phyloP scores from a whole-genome alignment of 2,329 filamentous ascomycete species.

The Cladorrhinum sp. region DNA sequence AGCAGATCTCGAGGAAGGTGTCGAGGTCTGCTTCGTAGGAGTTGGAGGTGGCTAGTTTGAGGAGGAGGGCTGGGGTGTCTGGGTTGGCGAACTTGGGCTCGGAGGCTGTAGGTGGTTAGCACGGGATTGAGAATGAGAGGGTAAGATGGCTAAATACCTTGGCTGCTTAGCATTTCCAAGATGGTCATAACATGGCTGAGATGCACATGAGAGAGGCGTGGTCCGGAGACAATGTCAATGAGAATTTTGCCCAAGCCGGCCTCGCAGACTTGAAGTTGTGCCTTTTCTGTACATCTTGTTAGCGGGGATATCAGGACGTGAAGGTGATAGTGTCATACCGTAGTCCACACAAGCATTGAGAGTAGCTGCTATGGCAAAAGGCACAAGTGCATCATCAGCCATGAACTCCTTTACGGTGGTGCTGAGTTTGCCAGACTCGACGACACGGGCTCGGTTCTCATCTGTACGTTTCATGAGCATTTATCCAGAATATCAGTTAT shows the following conservation, averaged over 20 bases:
- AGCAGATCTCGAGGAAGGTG: constrained; percentile 50
- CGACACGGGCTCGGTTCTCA: constrained; percentile 55
- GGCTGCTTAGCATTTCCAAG: constrained; percentile 50
- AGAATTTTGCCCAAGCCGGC: constrained; percentile 49
- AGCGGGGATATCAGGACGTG: neutral
- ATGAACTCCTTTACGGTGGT: constrained; percentile 48
- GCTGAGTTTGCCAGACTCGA: constrained; percentile 46
- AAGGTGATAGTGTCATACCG: constrained; percentile 40
- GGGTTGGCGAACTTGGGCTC: constrained; percentile 45
- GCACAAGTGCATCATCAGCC: constrained; percentile 44
- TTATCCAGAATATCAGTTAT: constrained; percentile 9
- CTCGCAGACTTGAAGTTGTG: constrained; percentile 54
- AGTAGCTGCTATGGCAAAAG: constrained; percentile 56
- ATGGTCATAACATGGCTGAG: constrained; percentile 56
- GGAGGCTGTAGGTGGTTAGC: too few relatives aligned
- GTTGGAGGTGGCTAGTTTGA: constrained; percentile 46
- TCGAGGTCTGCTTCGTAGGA: constrained; percentile 47
- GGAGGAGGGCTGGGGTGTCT: constrained; percentile 46
- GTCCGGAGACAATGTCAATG: constrained; percentile 47
- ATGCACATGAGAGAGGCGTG: constrained; percentile 40
- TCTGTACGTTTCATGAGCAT: constrained; percentile 35
- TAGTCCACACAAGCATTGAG: constrained; percentile 64
- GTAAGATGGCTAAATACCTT: too few relatives aligned
- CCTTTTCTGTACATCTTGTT: constrained; percentile 44
- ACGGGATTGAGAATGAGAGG: too few relatives aligned